phyloP scores from a whole-genome alignment of 2,329 filamentous ascomycete genomes.

The Juglanconis juglandina region DNA sequence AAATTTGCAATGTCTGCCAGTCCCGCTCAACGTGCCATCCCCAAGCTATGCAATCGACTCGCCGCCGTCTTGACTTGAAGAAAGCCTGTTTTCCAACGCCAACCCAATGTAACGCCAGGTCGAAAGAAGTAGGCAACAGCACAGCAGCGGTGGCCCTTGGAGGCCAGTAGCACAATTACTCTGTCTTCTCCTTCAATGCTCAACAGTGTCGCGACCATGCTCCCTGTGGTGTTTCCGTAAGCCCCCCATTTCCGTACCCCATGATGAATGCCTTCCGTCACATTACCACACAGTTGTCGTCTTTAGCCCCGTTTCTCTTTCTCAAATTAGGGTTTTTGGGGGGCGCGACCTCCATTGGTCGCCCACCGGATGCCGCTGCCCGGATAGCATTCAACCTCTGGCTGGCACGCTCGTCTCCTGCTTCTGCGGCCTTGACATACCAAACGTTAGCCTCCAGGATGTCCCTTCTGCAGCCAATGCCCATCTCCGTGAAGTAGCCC shows the following conservation, averaged over 20 bases:
- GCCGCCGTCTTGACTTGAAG: background rate
- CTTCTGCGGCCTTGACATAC: conserved; percentile 94
- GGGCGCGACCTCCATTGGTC: conserved; percentile 55
- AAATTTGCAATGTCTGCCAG: conserved; percentile 13
- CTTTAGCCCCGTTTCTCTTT: conserved; percentile 43
- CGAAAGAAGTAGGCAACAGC: background rate
- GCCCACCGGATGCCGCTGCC: conserved; percentile 67
- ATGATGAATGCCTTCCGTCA: conserved; percentile 29
- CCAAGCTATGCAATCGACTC: conserved; percentile 17
- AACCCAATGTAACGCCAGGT: conserved; percentile 1
- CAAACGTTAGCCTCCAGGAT: conserved; percentile 96
- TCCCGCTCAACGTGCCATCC: conserved; percentile 1
- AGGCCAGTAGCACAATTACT: background rate
- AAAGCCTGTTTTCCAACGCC: conserved; percentile 10
- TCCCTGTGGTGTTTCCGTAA: background rate
- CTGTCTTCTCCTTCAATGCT: background rate
- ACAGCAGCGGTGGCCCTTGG: background rate
- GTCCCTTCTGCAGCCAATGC: conserved; percentile 90
- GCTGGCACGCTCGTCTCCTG: conserved; percentile 85
- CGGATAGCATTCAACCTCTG: conserved; percentile 83
- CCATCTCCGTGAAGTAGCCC: conserved; percentile 98
- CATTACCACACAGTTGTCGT: conserved; percentile 59
- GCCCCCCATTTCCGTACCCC: background rate
- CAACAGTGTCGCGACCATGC: background rate
- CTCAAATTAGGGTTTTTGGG: conserved; percentile 43